Conservation (phyloP, 768 basidiomycete genomes). For the Terana coerulea region DNA sequence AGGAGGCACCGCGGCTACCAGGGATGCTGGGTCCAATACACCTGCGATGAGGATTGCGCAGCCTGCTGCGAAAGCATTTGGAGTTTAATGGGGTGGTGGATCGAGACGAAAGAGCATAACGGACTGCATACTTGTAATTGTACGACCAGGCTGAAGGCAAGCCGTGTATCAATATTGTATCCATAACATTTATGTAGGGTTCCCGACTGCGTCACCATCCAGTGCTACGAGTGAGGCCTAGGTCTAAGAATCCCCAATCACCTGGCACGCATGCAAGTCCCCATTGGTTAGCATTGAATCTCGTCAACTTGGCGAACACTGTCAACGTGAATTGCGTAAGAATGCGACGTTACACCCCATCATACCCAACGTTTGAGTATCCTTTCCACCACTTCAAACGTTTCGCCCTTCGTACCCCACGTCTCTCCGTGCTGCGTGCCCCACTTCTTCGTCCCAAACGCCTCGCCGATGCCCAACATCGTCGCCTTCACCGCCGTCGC, state of each 20-base stretch:
- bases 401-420: constrained; percentile 20
- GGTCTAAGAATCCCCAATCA: too few species aligned
- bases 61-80: constrained; percentile 6
- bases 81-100: not conserved
- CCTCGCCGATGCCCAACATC: constrained; percentile 32
- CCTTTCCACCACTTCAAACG: constrained; percentile 20
- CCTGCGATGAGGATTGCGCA: constrained; percentile 9
- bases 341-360: too few species aligned
- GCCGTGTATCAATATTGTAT: too few species aligned
- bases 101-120: not conserved
- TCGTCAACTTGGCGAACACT: too few species aligned
- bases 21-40: constrained; percentile 1
- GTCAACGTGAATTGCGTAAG: too few species aligned
- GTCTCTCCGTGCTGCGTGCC: constrained; percentile 15
- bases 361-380: constrained; percentile 17
- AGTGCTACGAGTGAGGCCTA: too few species aligned
- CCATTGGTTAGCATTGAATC: too few species aligned
- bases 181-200: too few species aligned
- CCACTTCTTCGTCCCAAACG: constrained; percentile 26
- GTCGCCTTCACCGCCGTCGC: constrained; percentile 17
- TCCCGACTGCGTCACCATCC: too few species aligned
- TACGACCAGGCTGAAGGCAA: too few species aligned
- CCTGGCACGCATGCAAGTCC: too few species aligned
- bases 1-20: constrained; percentile 8
- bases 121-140: too few species aligned